Base-by-base conservation (phyloP, 2,329 filamentous ascomycete species). In the Cladorrhinum sp. region DNA sequence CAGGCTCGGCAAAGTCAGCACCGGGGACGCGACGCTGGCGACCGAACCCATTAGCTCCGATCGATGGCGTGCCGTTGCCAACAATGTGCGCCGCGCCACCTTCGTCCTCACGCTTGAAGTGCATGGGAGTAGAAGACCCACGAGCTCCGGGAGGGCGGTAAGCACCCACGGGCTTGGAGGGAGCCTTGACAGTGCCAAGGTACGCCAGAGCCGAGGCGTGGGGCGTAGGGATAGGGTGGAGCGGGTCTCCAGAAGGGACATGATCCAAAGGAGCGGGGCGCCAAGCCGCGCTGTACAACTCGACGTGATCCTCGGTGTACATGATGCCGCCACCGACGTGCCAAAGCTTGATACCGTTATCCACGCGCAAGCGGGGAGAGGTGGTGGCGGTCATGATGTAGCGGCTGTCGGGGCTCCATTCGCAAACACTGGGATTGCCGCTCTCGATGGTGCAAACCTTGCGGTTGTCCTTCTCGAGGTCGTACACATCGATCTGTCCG, bases 371-470 rank as follows among this genome's bases (percentile, higher is more conserved):
- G 65, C 95, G 89, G 4, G 95, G 95, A 67, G 92, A 97, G 13
- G 93, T 98, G 20, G 93, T 99, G n/a, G 95, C 95, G 48, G 95
- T 98, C 80, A 99, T 84, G 73, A 99, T 93, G 75, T 93, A 95
- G 71, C 89, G 91, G 69, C 93, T 96, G 75, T 99, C 95, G 5
- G 95, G 92, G 70, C 92, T 96, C 95, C 95, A 99, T 73, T 95
- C 88, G 79, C 95, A 99, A 64, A 97, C 89, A 72, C 92, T 97
- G 55, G 95, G 91, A 76, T 96, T 99, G 71, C 92, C 91, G 59
- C 92, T 93, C 78, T 98, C 92, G 67, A 99, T 95, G 51, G 93
- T 97, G 77, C 87, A 89, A 61, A 99, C 82, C 81, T 98, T 98
- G 71, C 84, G 83, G 77, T 93, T 96, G 75, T 97, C 91, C 80